Evolutionary conservation across 2,329 filamentous ascomycete genomes (phyloP).

Genomic region (Emmonsiellopsis sp.): DNA sequence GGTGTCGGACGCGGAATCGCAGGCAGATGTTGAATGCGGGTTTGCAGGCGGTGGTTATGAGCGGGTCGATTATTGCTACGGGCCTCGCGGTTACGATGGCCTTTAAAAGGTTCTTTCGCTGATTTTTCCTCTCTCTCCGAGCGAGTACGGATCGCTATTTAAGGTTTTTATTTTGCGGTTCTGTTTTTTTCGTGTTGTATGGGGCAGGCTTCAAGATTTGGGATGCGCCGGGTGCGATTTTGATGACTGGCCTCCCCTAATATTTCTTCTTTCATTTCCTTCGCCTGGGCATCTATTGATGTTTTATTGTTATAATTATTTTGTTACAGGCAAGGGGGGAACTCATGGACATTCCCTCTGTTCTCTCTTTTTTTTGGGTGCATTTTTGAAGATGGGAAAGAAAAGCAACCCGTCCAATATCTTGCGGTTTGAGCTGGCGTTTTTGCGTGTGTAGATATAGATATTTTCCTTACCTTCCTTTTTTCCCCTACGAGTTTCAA

Average conservation of each 20-base stretch:
- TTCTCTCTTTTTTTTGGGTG: no score
- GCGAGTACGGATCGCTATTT: neutral
- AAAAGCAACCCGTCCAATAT: no score
- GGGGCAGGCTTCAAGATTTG: neutral
- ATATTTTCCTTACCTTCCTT: no score
- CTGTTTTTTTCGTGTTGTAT: no score
- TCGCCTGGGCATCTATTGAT: neutral
- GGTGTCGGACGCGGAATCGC: slow-evolving; percentile 45
- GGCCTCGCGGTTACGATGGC: slow-evolving; percentile 32
- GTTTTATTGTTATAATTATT: neutral
- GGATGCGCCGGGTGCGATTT: neutral
- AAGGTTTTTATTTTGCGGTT: neutral
- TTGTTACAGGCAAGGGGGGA: no score
- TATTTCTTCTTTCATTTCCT: neutral
- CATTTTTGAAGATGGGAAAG: no score
- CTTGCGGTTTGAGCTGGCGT: no score
- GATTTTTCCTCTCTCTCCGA: neutral
- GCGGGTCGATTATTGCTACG: slow-evolving; percentile 39
- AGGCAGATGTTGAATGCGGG: slow-evolving; percentile 49
- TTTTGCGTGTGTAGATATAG: no score
- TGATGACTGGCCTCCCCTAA: neutral
- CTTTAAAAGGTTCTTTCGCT: slow-evolving; percentile 32
- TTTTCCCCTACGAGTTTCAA: no score
- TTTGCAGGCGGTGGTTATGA: slow-evolving; percentile 43
- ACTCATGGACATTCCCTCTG: no score